Percentiles rank a stretch among this genome's conserved stretches.
These are phyloP conservation scores for Diaporthe helianthi DNA, from an alignment of 2,329 filamentous ascomycete species.

Conservation along the genomic window DNA sequence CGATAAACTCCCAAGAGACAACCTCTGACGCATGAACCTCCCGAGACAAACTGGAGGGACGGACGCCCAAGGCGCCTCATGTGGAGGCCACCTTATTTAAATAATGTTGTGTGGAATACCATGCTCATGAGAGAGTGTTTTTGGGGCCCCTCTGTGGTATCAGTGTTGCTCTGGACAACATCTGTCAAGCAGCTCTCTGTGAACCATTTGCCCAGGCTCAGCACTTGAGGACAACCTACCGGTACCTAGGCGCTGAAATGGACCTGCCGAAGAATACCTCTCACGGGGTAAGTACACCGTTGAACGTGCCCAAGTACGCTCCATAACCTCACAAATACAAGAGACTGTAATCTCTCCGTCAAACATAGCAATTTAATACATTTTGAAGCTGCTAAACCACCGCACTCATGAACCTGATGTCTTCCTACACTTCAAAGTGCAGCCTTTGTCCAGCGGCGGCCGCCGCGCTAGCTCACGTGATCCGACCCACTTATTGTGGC, in stretches of 20 bases:
- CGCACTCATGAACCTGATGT: neutral
- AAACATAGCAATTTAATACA: neutral
- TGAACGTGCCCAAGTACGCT: neutral
- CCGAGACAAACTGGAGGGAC: no score
- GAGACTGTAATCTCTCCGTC: neutral
- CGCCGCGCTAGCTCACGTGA: neutral
- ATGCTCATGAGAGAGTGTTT: no score
- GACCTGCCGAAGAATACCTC: neutral
- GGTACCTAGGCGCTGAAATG: no score
- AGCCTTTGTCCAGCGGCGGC: no score
- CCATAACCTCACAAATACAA: accelerated
- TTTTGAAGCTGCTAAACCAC: neutral
- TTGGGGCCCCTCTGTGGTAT: no score
- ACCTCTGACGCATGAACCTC: no score
- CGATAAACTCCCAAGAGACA: neutral
- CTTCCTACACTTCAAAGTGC: neutral
- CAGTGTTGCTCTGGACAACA: neutral
- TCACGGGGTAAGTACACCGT: neutral
- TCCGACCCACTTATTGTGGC: neutral
- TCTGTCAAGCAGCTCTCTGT: no score
- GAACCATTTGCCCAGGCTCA: no score
- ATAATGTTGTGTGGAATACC: no score
- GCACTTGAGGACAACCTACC: neutral
- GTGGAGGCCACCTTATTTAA: no score
- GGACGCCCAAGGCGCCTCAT: no score